Evolutionary conservation across 23 red algal genomes (phyloP).

Genomic region (Gracilaria domingensis): DNA sequence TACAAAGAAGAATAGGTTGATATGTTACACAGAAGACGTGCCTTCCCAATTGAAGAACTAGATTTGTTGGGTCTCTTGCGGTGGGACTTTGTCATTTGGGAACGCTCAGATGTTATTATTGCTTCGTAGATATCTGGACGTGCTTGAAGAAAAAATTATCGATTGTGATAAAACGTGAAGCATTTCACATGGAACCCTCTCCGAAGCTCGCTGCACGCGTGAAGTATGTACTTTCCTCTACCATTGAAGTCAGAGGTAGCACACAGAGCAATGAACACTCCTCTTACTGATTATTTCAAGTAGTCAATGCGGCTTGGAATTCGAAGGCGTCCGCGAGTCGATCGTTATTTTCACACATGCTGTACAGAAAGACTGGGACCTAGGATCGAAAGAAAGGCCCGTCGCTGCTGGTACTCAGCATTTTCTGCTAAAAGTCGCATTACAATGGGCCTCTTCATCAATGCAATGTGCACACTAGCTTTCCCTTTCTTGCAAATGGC

Average conservation of each 20-base stretch:
- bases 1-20: not conserved
- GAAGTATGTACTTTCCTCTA: not conserved
- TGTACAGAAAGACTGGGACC: not conserved
- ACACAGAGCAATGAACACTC: slow-evolving; percentile 1
- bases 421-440: not conserved
- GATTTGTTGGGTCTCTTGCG: not conserved
- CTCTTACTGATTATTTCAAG: not conserved
- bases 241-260: not conserved
- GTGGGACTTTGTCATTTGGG: not conserved
- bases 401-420: not conserved
- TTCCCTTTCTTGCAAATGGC: not conserved
- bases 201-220: not conserved
- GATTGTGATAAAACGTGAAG: slow-evolving; percentile 7
- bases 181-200: slow-evolving; percentile 19
- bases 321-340: too few species aligned
- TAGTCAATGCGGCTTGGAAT: not conserved
- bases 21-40: not conserved
- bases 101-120: not conserved
- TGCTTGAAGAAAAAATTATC: not conserved
- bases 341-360: too few species aligned
- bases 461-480: not conserved
- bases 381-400: not conserved
- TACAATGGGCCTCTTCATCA: not conserved
- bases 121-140: not conserved
- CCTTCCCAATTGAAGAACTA: not conserved